Conservation (phyloP, 2,329 filamentous ascomycete genomes). For the Elsinoe arachidis region DNA sequence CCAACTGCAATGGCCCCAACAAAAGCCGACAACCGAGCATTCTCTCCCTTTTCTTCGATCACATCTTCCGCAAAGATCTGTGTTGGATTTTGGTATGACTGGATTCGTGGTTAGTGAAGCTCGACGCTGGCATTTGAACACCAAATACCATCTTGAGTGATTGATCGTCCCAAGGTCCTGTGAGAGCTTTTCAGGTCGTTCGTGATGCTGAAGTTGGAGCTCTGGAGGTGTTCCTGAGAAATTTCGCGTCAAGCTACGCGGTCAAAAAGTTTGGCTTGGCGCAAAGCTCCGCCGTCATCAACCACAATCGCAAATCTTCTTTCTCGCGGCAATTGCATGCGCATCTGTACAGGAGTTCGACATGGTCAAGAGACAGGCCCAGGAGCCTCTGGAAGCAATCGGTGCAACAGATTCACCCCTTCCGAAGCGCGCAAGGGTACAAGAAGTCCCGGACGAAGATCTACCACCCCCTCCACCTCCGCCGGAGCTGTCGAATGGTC, state of each 20-base stretch:
- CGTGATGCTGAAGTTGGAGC: not conserved
- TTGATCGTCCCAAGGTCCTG: not conserved
- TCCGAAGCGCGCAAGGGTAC: constrained; percentile 39
- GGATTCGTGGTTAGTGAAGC: not conserved
- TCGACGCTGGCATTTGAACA: not conserved
- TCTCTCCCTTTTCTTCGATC: constrained; percentile 96
- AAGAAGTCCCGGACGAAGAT: constrained; percentile 32
- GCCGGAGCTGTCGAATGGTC: constrained; percentile 18
- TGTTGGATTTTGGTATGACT: constrained; percentile 60
- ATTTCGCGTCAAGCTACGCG: constrained; percentile 13
- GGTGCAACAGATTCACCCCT: constrained; percentile 36
- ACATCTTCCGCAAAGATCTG: constrained; percentile 98
- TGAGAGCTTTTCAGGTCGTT: not conserved
- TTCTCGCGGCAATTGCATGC: not conserved
- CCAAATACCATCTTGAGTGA: constrained; percentile 13
- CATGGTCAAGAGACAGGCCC: constrained; percentile 42
- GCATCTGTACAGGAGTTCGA: not conserved
- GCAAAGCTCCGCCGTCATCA: not conserved
- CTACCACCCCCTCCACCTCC: constrained; percentile 20
- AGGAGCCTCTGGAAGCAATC: constrained; percentile 36
- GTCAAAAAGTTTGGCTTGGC: constrained; percentile 8
- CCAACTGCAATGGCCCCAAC: constrained; percentile 97
- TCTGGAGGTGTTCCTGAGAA: not conserved
- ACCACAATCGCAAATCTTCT: not conserved
- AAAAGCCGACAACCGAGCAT: constrained; percentile 96